Percentiles rank a stretch among this genome's conserved stretches.
These are phyloP conservation scores for Naganishia friedmannii DNA, from an alignment of 768 basidiomycete species.

Conservation along the genomic window DNA sequence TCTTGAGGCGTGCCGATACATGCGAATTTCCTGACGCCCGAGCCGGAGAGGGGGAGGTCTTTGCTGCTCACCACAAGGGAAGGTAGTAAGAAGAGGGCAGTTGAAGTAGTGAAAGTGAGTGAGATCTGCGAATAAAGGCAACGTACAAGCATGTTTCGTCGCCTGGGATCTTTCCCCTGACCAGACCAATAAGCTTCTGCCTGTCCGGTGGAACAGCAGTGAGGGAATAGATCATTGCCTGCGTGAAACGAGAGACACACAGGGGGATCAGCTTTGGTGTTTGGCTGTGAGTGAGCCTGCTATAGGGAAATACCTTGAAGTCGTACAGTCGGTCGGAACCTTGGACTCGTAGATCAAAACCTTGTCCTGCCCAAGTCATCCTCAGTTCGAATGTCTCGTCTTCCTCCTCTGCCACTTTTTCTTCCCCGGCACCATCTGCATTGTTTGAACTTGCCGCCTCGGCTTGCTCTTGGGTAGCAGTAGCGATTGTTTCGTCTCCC, in stretches of 20 bases:
- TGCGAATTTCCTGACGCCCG: slow-evolving; percentile 71
- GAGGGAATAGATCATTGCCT: slow-evolving; percentile 63
- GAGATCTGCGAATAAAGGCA: background rate
- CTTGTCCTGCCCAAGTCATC: slow-evolving; percentile 20
- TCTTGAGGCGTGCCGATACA: slow-evolving; percentile 81
- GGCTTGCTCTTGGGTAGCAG: background rate
- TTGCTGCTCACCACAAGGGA: slow-evolving; percentile 52
- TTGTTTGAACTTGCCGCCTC: background rate
- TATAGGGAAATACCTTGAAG: slow-evolving; percentile 10
- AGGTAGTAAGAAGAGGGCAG: background rate
- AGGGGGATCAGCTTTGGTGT: background rate
- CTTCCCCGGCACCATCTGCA: background rate
- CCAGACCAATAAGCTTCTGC: slow-evolving; percentile 81
- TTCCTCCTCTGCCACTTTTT: slow-evolving; percentile 8
- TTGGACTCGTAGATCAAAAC: slow-evolving; percentile 2
- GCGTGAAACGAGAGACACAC: slow-evolving; percentile 39
- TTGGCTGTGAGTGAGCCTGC: background rate
- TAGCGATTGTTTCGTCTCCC: background rate
- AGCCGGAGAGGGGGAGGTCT: slow-evolving; percentile 59
- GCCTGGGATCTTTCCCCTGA: slow-evolving; percentile 74
- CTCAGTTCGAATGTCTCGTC: slow-evolving; percentile 11
- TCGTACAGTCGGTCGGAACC: slow-evolving; percentile 6
- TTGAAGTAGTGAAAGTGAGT: background rate
- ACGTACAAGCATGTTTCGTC: slow-evolving; percentile 66
- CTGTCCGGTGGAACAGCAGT: slow-evolving; percentile 78